A percentile compares a stretch with the other conserved stretches of the same genome.
Conservation (phyloP, 1,139 yeast species). For the Diutina rugosa region DNA sequence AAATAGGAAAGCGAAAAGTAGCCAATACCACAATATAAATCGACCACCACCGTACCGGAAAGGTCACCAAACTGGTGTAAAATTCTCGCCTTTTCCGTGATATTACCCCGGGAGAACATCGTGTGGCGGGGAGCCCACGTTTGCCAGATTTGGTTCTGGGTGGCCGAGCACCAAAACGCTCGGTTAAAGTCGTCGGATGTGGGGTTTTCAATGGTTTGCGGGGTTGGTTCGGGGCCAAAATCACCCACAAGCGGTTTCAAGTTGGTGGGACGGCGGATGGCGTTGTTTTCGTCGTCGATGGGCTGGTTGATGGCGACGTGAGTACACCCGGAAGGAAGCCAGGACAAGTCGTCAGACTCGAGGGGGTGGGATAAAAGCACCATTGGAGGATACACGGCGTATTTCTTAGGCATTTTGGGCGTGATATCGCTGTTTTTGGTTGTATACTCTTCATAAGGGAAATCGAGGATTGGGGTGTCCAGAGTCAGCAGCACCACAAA, state of each 20-base stretch:
- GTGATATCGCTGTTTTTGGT: not conserved
- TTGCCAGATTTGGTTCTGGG: constrained; percentile 68
- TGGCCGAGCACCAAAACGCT: constrained; percentile 62
- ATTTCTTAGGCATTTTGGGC: constrained; percentile 28
- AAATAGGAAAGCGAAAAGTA: constrained; percentile 69
- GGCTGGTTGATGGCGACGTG: constrained; percentile 69
- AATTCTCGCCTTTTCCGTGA: constrained; percentile 67
- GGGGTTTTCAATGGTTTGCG: constrained; percentile 22
- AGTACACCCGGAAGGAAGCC: constrained; percentile 15
- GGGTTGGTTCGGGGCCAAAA: constrained; percentile 36
- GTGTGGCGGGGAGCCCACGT: constrained; percentile 79
- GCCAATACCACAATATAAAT: constrained; percentile 78
- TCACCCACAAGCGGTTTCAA: constrained; percentile 51
- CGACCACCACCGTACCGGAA: constrained; percentile 35
- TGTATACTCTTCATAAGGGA: not conserved
- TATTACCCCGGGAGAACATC: constrained; percentile 85
- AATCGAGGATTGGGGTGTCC: not conserved
- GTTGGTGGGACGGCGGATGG: constrained; percentile 51
- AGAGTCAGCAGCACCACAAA: not conserved
- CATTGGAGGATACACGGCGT: constrained; percentile 59
- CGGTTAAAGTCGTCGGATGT: constrained; percentile 24
- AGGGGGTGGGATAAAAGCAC: constrained; percentile 34
- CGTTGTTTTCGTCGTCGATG: constrained; percentile 34
- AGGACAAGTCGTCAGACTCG: not conserved
- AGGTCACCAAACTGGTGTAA: constrained; percentile 19